Conservation (phyloP, 441 rosid species). For the Cnidoscolus chayamansa region DNA sequence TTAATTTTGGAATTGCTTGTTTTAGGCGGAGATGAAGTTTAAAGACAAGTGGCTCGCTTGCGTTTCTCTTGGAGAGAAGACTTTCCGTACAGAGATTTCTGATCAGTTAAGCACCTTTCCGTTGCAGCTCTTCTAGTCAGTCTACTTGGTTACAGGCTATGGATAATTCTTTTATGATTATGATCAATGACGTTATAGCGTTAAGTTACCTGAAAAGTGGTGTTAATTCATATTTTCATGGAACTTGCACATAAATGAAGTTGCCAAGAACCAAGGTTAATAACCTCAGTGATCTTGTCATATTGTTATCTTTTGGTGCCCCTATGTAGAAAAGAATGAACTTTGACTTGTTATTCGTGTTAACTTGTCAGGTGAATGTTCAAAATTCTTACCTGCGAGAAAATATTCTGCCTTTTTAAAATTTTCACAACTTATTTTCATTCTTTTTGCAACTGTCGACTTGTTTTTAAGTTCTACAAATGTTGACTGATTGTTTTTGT, state of each 20-base stretch:
- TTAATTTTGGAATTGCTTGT: not conserved
- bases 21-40: conserved; percentile 74
- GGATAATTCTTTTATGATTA: not conserved
- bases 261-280: not conserved
- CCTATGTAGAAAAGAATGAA: no score
- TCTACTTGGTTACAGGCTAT: not conserved
- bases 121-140: not conserved
- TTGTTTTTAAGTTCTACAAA: not conserved
- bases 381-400: not conserved
- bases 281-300: not conserved
- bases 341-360: conserved; percentile 1
- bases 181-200: not conserved
- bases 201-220: not conserved
- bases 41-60: conserved; percentile 90
- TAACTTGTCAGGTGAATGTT: not conserved
- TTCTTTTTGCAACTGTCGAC: not conserved
- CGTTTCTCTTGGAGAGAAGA: conserved; percentile 82
- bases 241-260: not conserved
- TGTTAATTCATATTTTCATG: not conserved
- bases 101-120: conserved; percentile 44
- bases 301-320: no score
- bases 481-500: conserved; percentile 4
- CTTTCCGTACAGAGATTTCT: conserved; percentile 70
- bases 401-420: not conserved
- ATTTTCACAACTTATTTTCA: not conserved